These are phyloP conservation scores for Vitis vinifera DNA, from an alignment of 164 flowering plant genomes.

Conservation along the genomic window DNA sequence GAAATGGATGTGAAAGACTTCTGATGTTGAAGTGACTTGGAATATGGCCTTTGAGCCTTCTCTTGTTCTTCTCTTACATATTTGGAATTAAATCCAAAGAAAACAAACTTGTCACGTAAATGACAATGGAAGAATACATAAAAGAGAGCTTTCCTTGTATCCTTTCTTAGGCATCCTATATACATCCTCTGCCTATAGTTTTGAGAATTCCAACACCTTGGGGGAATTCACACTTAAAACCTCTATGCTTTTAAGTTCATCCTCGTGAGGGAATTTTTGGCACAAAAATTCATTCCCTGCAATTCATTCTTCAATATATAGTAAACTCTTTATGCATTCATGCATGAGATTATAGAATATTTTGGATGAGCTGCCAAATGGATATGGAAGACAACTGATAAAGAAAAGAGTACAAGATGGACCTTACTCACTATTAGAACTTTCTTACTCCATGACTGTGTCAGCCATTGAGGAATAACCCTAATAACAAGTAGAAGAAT, in stretches of 20 bases:
- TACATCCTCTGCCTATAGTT: neutral
- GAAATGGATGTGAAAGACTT: constrained; percentile 24
- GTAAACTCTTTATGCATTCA: neutral
- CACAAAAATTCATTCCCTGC: too few species aligned
- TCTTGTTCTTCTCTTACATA: constrained; percentile 11
- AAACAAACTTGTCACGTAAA: neutral
- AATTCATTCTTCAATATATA: too few species aligned
- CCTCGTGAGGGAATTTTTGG: too few species aligned
- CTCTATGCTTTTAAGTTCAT: too few species aligned
- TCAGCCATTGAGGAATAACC: too few species aligned
- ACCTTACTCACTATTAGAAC: too few species aligned
- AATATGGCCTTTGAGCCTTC: constrained; percentile 14
- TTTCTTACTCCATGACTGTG: too few species aligned
- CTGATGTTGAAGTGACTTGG: constrained; percentile 30
- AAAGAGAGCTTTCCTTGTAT: neutral
- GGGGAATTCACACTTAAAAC: too few species aligned
- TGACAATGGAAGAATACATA: neutral
- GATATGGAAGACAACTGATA: neutral
- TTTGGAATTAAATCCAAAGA: constrained; percentile 2
- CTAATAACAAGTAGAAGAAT: too few species aligned
- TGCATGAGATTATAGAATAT: constrained; percentile 5
- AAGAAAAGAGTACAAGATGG: too few species aligned
- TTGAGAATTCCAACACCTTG: too few species aligned
- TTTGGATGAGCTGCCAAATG: too few species aligned
- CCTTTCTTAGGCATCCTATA: neutral